Percentiles rank a stretch among this genome's conserved stretches.
phyloP scores from a whole-genome alignment of 441 rosid species.

The Euphorbia schlechtendalii region DNA sequence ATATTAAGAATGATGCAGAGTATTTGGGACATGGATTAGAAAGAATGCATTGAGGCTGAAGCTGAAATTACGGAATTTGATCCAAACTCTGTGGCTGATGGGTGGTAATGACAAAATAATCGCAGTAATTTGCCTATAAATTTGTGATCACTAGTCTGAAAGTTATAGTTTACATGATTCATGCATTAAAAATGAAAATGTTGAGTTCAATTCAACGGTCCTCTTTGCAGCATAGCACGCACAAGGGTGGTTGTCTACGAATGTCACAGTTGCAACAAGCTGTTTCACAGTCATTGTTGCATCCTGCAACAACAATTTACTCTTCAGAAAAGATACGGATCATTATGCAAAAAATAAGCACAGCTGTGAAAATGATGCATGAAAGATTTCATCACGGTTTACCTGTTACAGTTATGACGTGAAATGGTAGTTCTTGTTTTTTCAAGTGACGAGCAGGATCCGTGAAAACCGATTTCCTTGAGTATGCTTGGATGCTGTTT shows the following conservation, averaged over 20 bases:
- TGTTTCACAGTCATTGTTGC: constrained; percentile 68
- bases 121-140: too few species aligned
- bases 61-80: neutral
- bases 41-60: too few species aligned
- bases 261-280: constrained; percentile 72
- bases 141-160: too few species aligned
- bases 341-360: too few species aligned
- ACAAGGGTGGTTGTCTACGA: constrained; percentile 56
- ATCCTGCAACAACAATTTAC: constrained; percentile 35
- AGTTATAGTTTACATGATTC: too few species aligned
- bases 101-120: neutral
- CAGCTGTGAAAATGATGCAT: too few species aligned
- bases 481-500: constrained; percentile 23
- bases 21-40: too few species aligned
- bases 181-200: neutral
- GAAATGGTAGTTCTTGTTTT: constrained; percentile 16
- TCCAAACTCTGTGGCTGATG: neutral
- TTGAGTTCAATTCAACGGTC: constrained; percentile 21
- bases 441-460: constrained; percentile 19
- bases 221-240: constrained; percentile 58
- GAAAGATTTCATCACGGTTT: constrained; percentile 1
- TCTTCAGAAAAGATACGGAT: too few species aligned
- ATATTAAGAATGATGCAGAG: neutral
- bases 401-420: constrained; percentile 47
- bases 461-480: constrained; percentile 19